Evolutionary conservation across 257 asterid species (phyloP).

Genomic region (Solanum chaucha): DNA sequence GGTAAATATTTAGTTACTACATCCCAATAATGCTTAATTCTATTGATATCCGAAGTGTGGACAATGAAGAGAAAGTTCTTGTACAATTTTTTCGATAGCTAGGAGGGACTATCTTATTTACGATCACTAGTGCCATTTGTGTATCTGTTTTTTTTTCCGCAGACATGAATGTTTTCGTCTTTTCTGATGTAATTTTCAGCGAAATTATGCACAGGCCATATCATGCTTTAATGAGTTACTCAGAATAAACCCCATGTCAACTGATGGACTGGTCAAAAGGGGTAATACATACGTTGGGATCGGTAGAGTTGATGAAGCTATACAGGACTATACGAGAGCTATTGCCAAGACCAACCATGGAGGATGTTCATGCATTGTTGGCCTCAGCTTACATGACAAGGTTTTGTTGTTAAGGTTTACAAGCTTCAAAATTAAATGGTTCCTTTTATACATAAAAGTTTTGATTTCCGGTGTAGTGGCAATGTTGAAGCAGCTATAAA

Average conservation of each 20-base stretch:
- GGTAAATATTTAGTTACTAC: conserved; percentile 24
- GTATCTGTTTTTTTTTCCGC: background rate
- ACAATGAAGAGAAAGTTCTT: too few species aligned
- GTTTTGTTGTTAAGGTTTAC: conserved; percentile 18
- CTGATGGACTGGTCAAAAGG: too few species aligned
- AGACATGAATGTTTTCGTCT: too few species aligned
- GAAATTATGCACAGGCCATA: conserved; percentile 77
- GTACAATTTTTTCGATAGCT: too few species aligned
- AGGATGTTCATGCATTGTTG: conserved; percentile 95
- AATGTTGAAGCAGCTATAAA: conserved; percentile 82
- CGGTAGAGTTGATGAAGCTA: too few species aligned
- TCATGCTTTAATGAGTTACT: conserved; percentile 92
- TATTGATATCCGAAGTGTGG: too few species aligned
- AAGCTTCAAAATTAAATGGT: background rate
- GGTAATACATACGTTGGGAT: too few species aligned
- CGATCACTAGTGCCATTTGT: background rate
- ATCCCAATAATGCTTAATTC: background rate
- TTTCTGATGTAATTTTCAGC: conserved; percentile 33
- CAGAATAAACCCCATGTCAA: conserved; percentile 62
- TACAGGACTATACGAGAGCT: conserved; percentile 43
- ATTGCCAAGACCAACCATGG: conserved; percentile 79
- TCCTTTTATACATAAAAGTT: background rate
- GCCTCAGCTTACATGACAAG: conserved; percentile 95
- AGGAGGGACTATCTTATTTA: too few species aligned
- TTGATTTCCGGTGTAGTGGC: conserved; percentile 35